Evolutionary conservation across 192 early-diverging fungal species (phyloP), one percentile per base, ranked within the genome.

Genomic region (Coemansia sp.): DNA sequence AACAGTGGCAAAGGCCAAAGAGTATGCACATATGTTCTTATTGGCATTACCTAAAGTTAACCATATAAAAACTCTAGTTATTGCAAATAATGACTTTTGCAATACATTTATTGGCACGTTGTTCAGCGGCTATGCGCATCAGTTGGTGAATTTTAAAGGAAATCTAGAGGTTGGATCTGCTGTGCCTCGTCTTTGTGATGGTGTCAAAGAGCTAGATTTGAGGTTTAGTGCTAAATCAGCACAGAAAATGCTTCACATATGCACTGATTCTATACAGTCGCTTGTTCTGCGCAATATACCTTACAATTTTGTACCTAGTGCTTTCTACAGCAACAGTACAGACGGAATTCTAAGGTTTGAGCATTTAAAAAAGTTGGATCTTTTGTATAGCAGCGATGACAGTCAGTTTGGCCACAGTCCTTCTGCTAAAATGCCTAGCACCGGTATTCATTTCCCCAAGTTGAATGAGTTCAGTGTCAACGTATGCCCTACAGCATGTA

Each of bases 141-240:
- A 47, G 45, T n/a, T 47, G 5, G 20, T 23, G 11, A n/a, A 47
- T 9, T 47, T 47, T 47, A 47, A 47, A 21, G 28, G 45, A 28
- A n/a, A 20, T 47, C 6, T 47, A 14, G 28, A 14, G 11, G 28
- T 47, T 3, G 21, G 21, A 3, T 15, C 45, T 30, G 28, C 45
- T n/a, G 23, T 28, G 14, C 21, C 45, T n/a, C 3, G 28, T 21
- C n/a, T 26, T 8, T 47, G 3, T 14, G 18, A 28, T 12, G 23
- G 23, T 12, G 14, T 47, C 5, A 47, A 47, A 14, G 12, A 47
- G 2, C 7, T 47, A 28, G 28, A n/a, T 14, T 11, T 28, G 14
- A 18, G 28, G 14, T 47, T 30, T 47, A 23, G 1, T 47, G 14
- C 28, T 21, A 11, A 21, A 9, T 21, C 16, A 6, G 21, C 28